phyloP scores from a whole-genome alignment of 139 green algal species.

The Chlamydomonas schloesseri region DNA sequence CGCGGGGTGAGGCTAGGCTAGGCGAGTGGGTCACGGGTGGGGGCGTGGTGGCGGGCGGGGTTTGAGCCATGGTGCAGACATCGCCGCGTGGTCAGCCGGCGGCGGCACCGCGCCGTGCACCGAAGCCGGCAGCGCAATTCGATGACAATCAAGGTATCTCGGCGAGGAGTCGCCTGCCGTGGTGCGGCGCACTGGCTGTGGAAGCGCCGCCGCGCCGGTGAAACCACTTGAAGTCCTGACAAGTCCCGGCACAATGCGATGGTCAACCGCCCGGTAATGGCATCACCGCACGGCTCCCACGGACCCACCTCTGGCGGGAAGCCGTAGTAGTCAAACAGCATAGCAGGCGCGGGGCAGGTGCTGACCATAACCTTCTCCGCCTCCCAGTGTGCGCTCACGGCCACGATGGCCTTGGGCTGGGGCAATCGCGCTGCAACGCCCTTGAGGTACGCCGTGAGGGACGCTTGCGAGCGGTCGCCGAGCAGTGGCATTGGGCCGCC shows the following conservation, averaged over 20 bases:
- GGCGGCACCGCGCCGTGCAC: too few relatives aligned
- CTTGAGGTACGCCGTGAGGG: not conserved
- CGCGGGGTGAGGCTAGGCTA: not conserved
- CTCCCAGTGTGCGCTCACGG: constrained; percentile 40
- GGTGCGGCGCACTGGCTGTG: too few relatives aligned
- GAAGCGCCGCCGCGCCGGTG: too few relatives aligned
- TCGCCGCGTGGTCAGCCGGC: too few relatives aligned
- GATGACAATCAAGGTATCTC: too few relatives aligned
- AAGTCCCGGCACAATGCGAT: too few relatives aligned
- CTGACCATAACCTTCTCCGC: constrained; percentile 34
- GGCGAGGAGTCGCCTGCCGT: too few relatives aligned
- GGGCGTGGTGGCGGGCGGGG: not conserved
- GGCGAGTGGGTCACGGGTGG: not conserved
- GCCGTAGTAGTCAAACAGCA: constrained; percentile 85
- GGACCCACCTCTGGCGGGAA: constrained; percentile 64
- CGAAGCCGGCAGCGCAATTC: too few relatives aligned
- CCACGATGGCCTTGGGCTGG: constrained; percentile 22
- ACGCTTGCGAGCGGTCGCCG: not conserved
- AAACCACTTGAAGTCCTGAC: too few relatives aligned
- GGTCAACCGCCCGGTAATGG: too few relatives aligned
- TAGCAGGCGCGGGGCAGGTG: constrained; percentile 17
- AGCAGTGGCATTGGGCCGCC: constrained; percentile 27
- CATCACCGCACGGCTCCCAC: too few relatives aligned
- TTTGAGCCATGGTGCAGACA: too few relatives aligned
- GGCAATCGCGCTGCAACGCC: not conserved